Evolutionary conservation across 768 basidiomycete species (phyloP), one percentile per base, ranked within the genome.

Genomic region (Aureoboletus auriporus): DNA sequence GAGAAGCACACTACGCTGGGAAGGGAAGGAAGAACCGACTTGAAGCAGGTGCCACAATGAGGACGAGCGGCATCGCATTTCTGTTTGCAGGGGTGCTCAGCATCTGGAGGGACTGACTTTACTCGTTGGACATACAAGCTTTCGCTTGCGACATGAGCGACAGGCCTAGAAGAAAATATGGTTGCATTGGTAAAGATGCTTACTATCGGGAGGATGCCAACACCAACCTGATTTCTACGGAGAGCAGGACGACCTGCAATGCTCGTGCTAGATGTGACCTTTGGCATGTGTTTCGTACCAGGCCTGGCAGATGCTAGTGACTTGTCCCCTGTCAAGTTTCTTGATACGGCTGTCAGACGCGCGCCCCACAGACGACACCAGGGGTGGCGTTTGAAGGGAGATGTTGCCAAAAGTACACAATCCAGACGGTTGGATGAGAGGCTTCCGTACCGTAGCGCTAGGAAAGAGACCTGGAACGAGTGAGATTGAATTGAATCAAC

Each of bases 61-160:
- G 89, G 89, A 53, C 90, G 83, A 36, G 83, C 78, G 36, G 89
- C 89, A 67, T 93, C 89, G 56, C 89, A 93, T 86, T 90, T 91
- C 89, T 92, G 26, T 30, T 53, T 23, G 49, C 20, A 51, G 33
- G 49, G 41, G 12, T 44, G 43, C 47, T 51, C 45, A 53, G 33
- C 17, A 43, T 31, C 49, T 23, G 39, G 47, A 27, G 29, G 36
- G 27, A 36, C 5, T 26, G 6, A 50, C n/a, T 8, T 16, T 17
- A 47, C 26, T 5, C 7, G 28, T 34, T 12, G 6, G 39, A 71
- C 84, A 50, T 69, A 90, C 89, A 58, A 92, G 78, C 68, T 92
- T 92, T 66, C 87, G 75, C 67, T 83, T 89, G 54, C 89, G 83
- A 70, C 89, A 92, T 39, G 87, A 80, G 27, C 83, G 78, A 68